Evolutionary conservation across 148 eudicot species (phyloP).

Genomic region (Chenopodium berlandieri): DNA sequence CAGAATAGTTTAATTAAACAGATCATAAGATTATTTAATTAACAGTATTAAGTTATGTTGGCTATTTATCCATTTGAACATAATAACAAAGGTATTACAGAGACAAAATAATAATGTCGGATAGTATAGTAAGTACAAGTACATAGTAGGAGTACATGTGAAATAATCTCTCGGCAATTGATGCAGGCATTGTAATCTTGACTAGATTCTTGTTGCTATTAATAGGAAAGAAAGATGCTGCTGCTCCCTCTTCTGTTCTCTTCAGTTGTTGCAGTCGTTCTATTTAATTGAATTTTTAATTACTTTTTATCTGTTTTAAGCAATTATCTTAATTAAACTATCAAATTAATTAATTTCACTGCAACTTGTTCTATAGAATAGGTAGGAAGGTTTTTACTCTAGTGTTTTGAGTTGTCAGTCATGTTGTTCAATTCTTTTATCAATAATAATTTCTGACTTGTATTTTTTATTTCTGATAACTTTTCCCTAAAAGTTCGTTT

Average conservation of each 20-base stretch:
- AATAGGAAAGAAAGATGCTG: constrained; percentile 4
- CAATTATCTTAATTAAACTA: neutral
- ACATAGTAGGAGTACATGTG: constrained; percentile 7
- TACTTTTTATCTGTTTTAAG: neutral
- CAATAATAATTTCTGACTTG: neutral
- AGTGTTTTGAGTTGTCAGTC: constrained; percentile 33
- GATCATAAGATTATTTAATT: too few species aligned
- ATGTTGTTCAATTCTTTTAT: constrained; percentile 2
- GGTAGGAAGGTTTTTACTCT: constrained; percentile 16
- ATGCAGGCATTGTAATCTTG: constrained; percentile 21
- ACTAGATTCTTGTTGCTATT: constrained; percentile 25
- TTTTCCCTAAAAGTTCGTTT: constrained; percentile 15
- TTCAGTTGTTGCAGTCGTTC: constrained; percentile 9
- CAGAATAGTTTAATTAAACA: too few species aligned
- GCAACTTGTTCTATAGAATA: constrained; percentile 26
- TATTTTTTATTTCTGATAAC: neutral
- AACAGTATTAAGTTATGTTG: neutral
- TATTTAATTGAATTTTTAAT: neutral
- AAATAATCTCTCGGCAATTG: constrained; percentile 1
- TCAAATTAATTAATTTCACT: neutral
- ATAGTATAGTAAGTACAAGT: neutral
- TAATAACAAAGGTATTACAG: neutral
- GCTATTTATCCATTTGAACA: neutral
- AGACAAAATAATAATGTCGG: neutral
- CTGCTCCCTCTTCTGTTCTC: neutral